Evolutionary conservation across 2,329 filamentous ascomycete genomes (phyloP), one percentile per base, ranked within the genome.

Genomic region (Ilyonectria sp.): DNA sequence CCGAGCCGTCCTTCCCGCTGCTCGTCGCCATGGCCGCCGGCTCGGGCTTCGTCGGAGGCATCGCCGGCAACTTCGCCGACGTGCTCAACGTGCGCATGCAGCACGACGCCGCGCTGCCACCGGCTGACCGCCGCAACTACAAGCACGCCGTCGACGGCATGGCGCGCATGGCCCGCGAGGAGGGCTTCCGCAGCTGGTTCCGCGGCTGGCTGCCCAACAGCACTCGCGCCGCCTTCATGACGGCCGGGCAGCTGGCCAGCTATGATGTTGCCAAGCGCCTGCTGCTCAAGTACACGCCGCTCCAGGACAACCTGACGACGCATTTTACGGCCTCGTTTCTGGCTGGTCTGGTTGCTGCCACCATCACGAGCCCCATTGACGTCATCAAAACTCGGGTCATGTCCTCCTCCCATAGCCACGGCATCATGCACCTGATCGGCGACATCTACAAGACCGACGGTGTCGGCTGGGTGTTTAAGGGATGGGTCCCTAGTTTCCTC

Each of bases 71-170:
- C 83, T 94, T 95, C 3, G 95, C 95, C 71, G 96, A 99, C 80
- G 94, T 99, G 37, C 87, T 98, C 77, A 99, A 99, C 82, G 96
- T 99, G 56, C 94, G 96, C 72, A 99, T 99, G 96, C 96, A 99
- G 83, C 94, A 97, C 82, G 96, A 92, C 77, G 91, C 93, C 2
- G 90, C 94, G 0, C 89, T 98, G 1, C 93, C 94, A 0, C 76
- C 83, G 1, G 87, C 87, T 6, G 85, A 97, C 77, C 90, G 94
- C 54, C 89, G 95, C 63, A 96, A 97, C 81, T 99, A 99, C 84
- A 92, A 90, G 70, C 89, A 98, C 80, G 96, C 95, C 3, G 80
- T 98, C 54, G 92, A 98, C 78, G 96, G 96, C 31, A 86, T 98
- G 75, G 83, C 93, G 29, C 91, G 94, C 71, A 97, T 98, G 93